Percentiles rank a stretch among this genome's conserved stretches.
Conservation (phyloP, 75 land plant genomes). For the Selaginella tamariscina region DNA sequence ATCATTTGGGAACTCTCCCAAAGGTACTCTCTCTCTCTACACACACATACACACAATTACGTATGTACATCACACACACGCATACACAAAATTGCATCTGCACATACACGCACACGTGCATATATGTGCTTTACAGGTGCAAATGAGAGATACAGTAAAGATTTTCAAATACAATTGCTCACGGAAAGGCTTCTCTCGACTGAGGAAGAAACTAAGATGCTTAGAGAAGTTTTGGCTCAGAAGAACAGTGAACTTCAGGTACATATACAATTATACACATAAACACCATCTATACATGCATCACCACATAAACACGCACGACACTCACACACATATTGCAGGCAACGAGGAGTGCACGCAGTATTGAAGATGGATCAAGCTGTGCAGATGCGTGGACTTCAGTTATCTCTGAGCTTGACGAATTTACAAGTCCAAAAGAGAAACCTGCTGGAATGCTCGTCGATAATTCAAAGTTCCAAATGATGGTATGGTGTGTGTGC, state of each 20-base stretch:
- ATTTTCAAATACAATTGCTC: neutral
- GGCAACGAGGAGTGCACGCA: neutral
- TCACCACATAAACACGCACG: neutral
- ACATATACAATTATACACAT: neutral
- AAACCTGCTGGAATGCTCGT: neutral
- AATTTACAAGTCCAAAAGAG: neutral
- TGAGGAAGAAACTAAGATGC: neutral
- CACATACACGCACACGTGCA: too few relatives aligned
- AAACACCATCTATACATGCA: neutral
- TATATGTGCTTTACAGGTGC: too few relatives aligned
- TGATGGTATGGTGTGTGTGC: too few relatives aligned
- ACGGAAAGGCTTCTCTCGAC: neutral
- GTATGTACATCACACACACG: too few relatives aligned
- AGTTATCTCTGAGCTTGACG: constrained; percentile 20
- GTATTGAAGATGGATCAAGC: constrained; percentile 6
- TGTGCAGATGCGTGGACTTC: constrained; percentile 24
- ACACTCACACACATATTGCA: neutral
- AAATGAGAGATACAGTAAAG: neutral
- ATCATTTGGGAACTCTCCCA: neutral
- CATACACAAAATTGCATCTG: too few relatives aligned
- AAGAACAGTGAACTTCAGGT: constrained; percentile 13
- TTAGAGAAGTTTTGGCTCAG: constrained; percentile 10
- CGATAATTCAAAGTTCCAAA: neutral
- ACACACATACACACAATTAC: too few relatives aligned
- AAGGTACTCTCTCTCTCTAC: too few relatives aligned